A percentile compares a stretch with the other conserved stretches of the same genome.
phyloP scores from a whole-genome alignment of 1,139 yeast species.

The Kodamaea fungicola region DNA sequence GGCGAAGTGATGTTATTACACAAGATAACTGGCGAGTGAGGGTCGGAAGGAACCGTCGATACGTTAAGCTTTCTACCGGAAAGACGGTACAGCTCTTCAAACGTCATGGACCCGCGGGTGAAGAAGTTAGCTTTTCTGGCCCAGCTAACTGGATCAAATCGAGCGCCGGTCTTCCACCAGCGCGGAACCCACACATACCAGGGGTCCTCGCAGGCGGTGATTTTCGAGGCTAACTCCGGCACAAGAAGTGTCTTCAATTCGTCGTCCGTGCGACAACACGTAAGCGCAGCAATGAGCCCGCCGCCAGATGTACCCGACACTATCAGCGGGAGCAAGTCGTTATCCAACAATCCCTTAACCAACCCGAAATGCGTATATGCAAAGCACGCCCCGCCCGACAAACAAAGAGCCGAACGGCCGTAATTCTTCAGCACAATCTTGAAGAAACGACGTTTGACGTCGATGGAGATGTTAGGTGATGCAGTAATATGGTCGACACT shows the following conservation, averaged over 20 bases:
- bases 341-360: slow-evolving; percentile 66
- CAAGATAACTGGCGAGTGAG: slow-evolving; percentile 76
- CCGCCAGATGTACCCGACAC: slow-evolving; percentile 84
- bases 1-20: slow-evolving; percentile 79
- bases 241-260: slow-evolving; percentile 55
- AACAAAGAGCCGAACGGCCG: slow-evolving; percentile 70
- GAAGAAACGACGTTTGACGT: slow-evolving; percentile 53
- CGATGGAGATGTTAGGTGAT: slow-evolving; percentile 33
- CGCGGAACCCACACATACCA: slow-evolving; percentile 60
- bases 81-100: slow-evolving; percentile 61
- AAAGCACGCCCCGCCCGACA: slow-evolving; percentile 80
- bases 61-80: slow-evolving; percentile 73
- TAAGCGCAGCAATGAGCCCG: slow-evolving; percentile 72
- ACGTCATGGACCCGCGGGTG: slow-evolving; percentile 70
- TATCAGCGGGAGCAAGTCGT: slow-evolving; percentile 62
- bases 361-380: slow-evolving; percentile 79
- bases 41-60: slow-evolving; percentile 79
- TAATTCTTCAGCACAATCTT: slow-evolving; percentile 58
- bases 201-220: slow-evolving; percentile 71
- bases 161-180: slow-evolving; percentile 73
- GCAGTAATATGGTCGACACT: slow-evolving; percentile 45
- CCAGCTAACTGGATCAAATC: slow-evolving; percentile 75
- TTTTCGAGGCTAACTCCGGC: slow-evolving; percentile 61
- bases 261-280: slow-evolving; percentile 67
- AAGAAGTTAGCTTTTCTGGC: slow-evolving; percentile 67